phyloP scores from a whole-genome alignment of 495 filamentous ascomycete genomes.

The Bacidia rubella region DNA sequence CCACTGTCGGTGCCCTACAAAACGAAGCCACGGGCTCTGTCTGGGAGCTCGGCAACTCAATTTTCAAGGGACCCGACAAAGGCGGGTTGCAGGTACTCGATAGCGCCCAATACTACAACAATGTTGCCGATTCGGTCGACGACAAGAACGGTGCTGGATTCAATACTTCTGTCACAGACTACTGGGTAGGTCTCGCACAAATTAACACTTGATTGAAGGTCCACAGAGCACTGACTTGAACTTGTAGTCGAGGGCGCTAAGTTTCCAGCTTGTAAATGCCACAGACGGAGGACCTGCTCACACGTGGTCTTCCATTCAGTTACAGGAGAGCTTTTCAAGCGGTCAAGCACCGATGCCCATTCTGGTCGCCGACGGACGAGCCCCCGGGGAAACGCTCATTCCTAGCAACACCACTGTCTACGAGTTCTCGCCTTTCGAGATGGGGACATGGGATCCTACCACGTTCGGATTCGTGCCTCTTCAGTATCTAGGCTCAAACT shows the following conservation, averaged over 20 bases:
- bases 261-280: constrained; percentile 72
- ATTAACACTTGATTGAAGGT: neutral
- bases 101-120: constrained; percentile 51
- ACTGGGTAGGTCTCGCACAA: constrained; percentile 40
- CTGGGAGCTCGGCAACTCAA: constrained; percentile 70
- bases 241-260: constrained; percentile 43
- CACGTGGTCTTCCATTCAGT: constrained; percentile 80
- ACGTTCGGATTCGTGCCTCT: constrained; percentile 65
- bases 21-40: constrained; percentile 38
- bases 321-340: constrained; percentile 48
- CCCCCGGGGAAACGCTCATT: constrained; percentile 49
- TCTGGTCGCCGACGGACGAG: constrained; percentile 60
- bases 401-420: constrained; percentile 67
- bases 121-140: constrained; percentile 46
- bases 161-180: constrained; percentile 70
- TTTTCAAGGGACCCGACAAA: constrained; percentile 51
- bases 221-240: neutral
- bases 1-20: constrained; percentile 50
- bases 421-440: constrained; percentile 81
- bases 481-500: constrained; percentile 67
- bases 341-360: constrained; percentile 74
- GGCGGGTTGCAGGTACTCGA: constrained; percentile 38
- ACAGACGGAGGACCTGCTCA: constrained; percentile 62
- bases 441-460: constrained; percentile 74
- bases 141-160: constrained; percentile 59